phyloP scores from a whole-genome alignment of 2,329 filamentous ascomycete species.

The Huntiella omanensis region DNA sequence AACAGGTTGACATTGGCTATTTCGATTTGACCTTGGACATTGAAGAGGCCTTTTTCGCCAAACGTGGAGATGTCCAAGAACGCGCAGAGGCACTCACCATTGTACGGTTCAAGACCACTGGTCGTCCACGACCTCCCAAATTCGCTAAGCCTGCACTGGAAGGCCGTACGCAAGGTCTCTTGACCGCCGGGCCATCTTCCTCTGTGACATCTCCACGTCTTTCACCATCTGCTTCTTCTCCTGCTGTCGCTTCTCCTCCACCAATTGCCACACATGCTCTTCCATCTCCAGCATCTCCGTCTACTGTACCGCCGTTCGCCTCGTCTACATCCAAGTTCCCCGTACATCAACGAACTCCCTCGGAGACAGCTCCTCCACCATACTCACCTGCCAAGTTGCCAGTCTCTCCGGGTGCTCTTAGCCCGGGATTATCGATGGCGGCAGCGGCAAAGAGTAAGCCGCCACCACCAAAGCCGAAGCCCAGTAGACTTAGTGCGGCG shows the following conservation, averaged over 20 bases:
- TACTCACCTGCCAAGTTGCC: conserved; percentile 33
- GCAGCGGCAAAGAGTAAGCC: conserved; percentile 46
- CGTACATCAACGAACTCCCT: conserved; percentile 17
- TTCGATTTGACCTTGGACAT: conserved; percentile 85
- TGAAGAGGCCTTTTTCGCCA: conserved; percentile 75
- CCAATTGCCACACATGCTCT: conserved; percentile 13
- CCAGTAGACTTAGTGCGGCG: conserved; percentile 43
- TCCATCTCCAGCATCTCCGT: conserved; percentile 16
- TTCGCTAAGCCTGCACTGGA: conserved; percentile 36
- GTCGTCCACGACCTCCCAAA: conserved; percentile 41
- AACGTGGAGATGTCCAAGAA: conserved; percentile 76
- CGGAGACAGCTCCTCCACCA: conserved; percentile 46
- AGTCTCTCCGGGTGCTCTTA: conserved; percentile 15
- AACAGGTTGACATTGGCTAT: conserved; percentile 90
- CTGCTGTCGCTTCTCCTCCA: conserved; percentile 9
- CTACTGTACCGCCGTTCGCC: conserved; percentile 5
- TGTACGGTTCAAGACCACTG: conserved; percentile 79
- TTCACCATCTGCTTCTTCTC: conserved; percentile 13
- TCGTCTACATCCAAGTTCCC: conserved; percentile 12
- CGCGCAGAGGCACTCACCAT: conserved; percentile 69
- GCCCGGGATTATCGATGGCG: conserved; percentile 25
- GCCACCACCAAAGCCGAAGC: conserved; percentile 61
- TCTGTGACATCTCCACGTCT: conserved; percentile 1
- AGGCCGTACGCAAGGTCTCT: conserved; percentile 28
- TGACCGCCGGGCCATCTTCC: conserved; percentile 28